Base-by-base conservation (phyloP, 805 yeast genomes). In the Wickerhamiella australiensis region DNA sequence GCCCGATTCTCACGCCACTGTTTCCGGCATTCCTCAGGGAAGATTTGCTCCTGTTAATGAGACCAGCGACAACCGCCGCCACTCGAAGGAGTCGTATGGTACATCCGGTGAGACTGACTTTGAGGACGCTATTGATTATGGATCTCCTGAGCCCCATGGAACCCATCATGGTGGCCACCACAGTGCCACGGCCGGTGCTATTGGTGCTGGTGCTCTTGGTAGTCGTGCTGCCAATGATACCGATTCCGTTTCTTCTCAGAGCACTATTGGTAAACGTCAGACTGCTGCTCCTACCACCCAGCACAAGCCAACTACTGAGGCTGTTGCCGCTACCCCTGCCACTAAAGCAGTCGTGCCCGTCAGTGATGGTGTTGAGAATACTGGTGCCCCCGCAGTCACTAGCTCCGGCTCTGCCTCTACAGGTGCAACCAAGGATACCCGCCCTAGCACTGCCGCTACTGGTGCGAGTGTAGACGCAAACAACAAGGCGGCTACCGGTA, bases 101-200 rank as follows among this genome's bases (percentile, higher is more conserved):
- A 45, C 47, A 8, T 35, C 42, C 20, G 47, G 47, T 26, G 47
- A 45, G 33, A 45, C 47, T 23, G 47, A 45, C 33, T 45, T 45
- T 45, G 47, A 45, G 35, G 47, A 45, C n/a, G 47, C 47, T 17
- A 9, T 43, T 9, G 44, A 41, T 13, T 41, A 41, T 25, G 44
- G 44, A 22, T 41, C 44, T 22, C 44, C 44, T n/a, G 31, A 25
- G 8, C 20, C 33, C 13, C 33, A 29, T 11, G 7, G n/a, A n/a
- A n/a, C 31, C 20, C 33, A n/a, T 23, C 27, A 21, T 12, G 44
- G 20, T 15, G 38, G 21, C 23, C 23, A 17, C 13, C 8, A 18
- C 20, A 18, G 7, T 25, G 21, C 21, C 13, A 5, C 43, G 5
- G 15, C 21, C 17, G 43, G 18, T 21, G 43, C 43, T 40, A n/a